phyloP scores from a whole-genome alignment of 2,329 filamentous ascomycete species.

The Calonectria montana region DNA sequence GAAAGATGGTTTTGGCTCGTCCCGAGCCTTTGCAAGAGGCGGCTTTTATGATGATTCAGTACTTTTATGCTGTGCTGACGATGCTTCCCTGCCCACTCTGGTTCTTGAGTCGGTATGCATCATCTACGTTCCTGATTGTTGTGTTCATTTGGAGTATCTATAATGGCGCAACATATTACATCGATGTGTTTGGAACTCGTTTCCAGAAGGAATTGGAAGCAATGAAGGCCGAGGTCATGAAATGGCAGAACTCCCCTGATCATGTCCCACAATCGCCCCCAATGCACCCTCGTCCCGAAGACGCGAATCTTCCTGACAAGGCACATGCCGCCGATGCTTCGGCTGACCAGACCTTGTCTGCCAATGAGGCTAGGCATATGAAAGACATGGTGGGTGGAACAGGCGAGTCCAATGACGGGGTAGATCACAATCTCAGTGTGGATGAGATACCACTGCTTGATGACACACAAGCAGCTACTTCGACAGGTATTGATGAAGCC shows the following conservation, averaged over 20 bases:
- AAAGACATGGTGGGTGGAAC: constrained; percentile 29
- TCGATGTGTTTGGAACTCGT: constrained; percentile 95
- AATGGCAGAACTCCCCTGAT: constrained; percentile 79
- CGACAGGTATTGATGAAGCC: constrained; percentile 57
- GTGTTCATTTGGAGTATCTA: constrained; percentile 97
- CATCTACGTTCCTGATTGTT: constrained; percentile 77
- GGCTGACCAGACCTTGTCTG: constrained; percentile 28
- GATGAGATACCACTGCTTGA: constrained; percentile 70
- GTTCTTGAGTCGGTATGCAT: constrained; percentile 90
- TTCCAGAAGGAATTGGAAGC: constrained; percentile 97
- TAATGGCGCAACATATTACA: constrained; percentile 97
- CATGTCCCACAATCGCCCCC: constrained; percentile 51
- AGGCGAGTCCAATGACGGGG: constrained; percentile 30
- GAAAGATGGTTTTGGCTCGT: constrained; percentile 83
- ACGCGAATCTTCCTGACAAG: constrained; percentile 19
- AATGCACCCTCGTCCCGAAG: constrained; percentile 46
- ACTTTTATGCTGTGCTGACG: constrained; percentile 87
- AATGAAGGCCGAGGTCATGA: constrained; percentile 87
- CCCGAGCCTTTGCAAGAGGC: constrained; percentile 83
- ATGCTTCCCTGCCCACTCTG: constrained; percentile 96
- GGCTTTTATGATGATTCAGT: constrained; percentile 97
- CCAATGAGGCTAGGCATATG: constrained; percentile 32
- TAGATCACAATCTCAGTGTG: constrained; percentile 48
- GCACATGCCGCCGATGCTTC: constrained; percentile 29
- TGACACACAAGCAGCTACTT: constrained; percentile 49